phyloP scores from a whole-genome alignment of 139 green algal genomes.

The Chlorella sp. region DNA sequence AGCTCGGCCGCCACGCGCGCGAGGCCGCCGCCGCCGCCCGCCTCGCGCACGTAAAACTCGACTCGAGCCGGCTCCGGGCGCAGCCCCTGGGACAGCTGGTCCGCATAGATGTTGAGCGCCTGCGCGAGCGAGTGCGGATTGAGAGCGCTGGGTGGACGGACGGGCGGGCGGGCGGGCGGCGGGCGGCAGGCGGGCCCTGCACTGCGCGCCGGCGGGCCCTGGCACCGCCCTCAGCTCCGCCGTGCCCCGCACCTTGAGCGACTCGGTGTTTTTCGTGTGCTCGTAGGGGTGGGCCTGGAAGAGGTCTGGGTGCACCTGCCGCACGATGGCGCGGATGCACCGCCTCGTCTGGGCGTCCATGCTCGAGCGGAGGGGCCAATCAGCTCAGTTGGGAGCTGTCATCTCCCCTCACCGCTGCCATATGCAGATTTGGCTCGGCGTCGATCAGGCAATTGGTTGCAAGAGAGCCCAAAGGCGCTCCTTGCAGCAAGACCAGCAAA shows the following conservation, averaged over 20 bases:
- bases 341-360: no score
- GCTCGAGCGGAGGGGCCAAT: no score
- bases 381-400: no score
- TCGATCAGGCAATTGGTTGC: no score
- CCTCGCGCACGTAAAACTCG: constrained; percentile 37
- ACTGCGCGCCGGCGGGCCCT: background rate
- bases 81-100: constrained; percentile 57
- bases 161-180: background rate
- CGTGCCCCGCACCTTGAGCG: constrained; percentile 63
- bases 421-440: no score
- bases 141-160: background rate
- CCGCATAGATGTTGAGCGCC: constrained; percentile 81
- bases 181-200: background rate
- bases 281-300: constrained; percentile 75
- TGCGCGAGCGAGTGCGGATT: constrained; percentile 25
- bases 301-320: constrained; percentile 81
- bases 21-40: constrained; percentile 22
- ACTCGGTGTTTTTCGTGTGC: constrained; percentile 74
- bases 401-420: no score
- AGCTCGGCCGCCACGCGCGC: constrained; percentile 60
- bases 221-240: background rate
- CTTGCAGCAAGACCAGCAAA: no score
- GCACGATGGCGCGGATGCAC: no score
- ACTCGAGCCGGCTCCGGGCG: constrained; percentile 22
- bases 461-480: no score